Percentiles rank a stretch among this genome's conserved stretches.
Evolutionary conservation across 306 rosid genomes (phyloP).

Genomic region (Leucaena leucocephala): DNA sequence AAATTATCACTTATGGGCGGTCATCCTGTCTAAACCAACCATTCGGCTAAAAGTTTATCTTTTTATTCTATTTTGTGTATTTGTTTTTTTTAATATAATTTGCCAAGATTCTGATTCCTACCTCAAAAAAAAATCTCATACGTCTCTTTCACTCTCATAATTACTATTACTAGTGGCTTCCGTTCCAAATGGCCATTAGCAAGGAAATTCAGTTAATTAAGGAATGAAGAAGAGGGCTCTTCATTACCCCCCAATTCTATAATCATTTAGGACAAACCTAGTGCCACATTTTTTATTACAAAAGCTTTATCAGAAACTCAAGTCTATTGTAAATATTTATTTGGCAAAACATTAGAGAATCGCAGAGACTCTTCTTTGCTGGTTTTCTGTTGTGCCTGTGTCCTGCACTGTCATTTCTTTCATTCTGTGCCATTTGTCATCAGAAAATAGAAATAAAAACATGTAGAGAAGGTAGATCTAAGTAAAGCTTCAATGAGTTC

Average conservation of each 20-base stretch:
- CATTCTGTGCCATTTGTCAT: neutral
- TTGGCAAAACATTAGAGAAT: neutral
- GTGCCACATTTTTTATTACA: neutral
- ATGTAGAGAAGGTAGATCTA: neutral
- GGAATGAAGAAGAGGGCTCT: neutral
- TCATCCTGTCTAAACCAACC: neutral
- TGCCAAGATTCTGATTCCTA: slow-evolving; percentile 21
- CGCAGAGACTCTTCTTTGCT: neutral
- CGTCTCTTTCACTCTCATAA: slow-evolving; percentile 10
- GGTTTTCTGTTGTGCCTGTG: neutral
- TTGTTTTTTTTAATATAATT: neutral
- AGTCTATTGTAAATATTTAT: neutral
- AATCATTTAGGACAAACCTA: neutral
- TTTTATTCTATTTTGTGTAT: slow-evolving; percentile 4
- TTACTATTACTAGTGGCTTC: neutral
- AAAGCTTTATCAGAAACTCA: neutral
- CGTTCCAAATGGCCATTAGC: neutral
- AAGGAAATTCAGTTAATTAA: neutral
- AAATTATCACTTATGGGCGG: neutral
- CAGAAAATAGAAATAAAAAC: neutral
- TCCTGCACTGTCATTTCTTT: neutral
- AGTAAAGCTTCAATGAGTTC: neutral
- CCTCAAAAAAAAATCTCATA: slow-evolving; percentile 20
- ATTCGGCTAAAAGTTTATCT: neutral
- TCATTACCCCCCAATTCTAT: neutral